phyloP scores from a whole-genome alignment of 1,284 basidiomycete species.

The Mycena sp. region DNA sequence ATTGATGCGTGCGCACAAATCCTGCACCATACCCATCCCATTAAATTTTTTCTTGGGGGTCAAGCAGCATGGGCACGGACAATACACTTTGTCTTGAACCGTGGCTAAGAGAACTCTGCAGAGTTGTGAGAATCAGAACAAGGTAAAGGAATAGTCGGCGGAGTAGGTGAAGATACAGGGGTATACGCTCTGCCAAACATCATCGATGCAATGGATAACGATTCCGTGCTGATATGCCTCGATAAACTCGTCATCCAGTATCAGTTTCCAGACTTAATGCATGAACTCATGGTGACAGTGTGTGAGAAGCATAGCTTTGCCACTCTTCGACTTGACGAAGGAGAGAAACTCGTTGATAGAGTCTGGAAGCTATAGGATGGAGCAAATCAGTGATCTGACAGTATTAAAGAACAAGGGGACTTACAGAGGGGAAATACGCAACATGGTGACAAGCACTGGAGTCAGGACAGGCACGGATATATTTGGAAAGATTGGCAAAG shows the following conservation, averaged over 20 bases:
- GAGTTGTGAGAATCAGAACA: constrained; percentile 10
- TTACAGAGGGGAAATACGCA: constrained; percentile 31
- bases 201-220: constrained; percentile 41
- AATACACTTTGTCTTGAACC: constrained; percentile 41
- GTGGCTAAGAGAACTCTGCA: constrained; percentile 46
- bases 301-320: constrained; percentile 30
- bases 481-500: too few relatives aligned
- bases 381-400: constrained; percentile 42
- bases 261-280: constrained; percentile 40
- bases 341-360: constrained; percentile 25
- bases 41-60: constrained; percentile 34
- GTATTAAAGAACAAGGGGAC: constrained; percentile 38
- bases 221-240: constrained; percentile 43
- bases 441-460: too few relatives aligned
- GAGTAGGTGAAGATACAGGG: constrained; percentile 44
- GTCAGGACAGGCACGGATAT: too few relatives aligned
- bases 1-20: constrained; percentile 19
- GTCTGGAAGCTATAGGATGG: not conserved
- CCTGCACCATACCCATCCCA: constrained; percentile 29
- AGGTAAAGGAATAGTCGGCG: constrained; percentile 49
- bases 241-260: constrained; percentile 44
- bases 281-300: constrained; percentile 43
- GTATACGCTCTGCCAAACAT: constrained; percentile 34
- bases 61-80: constrained; percentile 47
- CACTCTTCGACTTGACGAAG: constrained; percentile 5